Percentiles rank a stretch among this genome's conserved stretches.
Evolutionary conservation across 257 asterid species (phyloP).

Genomic region (Forsythia suspensa): DNA sequence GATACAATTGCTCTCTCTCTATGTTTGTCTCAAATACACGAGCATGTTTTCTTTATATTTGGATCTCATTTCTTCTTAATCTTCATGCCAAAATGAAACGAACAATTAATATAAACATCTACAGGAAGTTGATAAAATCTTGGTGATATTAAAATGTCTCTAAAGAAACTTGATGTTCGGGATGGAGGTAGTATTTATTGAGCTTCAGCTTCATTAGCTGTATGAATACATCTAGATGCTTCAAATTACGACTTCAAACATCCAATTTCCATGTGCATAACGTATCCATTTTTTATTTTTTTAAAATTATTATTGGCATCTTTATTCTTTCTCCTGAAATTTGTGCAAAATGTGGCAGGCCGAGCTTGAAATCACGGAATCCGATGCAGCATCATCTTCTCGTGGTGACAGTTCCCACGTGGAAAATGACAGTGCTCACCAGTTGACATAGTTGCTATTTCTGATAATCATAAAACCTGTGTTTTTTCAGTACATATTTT

Average conservation of each 20-base stretch:
- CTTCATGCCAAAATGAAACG: not conserved
- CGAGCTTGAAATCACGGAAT: slow-evolving; percentile 43
- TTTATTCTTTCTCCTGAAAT: not conserved
- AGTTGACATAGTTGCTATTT: slow-evolving; percentile 24
- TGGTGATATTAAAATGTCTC: not conserved
- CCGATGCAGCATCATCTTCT: slow-evolving; percentile 36
- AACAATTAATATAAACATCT: not conserved
- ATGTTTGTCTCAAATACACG: not conserved
- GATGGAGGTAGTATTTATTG: not conserved
- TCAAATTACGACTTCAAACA: not conserved
- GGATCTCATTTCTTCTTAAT: not conserved
- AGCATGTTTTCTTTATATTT: not conserved
- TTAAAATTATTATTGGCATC: not conserved
- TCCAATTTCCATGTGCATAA: not conserved
- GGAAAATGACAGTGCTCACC: slow-evolving; percentile 46
- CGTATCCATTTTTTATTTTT: not conserved
- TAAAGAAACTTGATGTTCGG: not conserved
- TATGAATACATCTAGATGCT: not conserved
- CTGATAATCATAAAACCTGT: not conserved
- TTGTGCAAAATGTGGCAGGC: slow-evolving; percentile 48
- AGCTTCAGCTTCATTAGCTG: not conserved
- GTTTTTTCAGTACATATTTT: not conserved
- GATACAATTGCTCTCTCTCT: not conserved
- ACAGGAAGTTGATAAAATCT: not conserved
- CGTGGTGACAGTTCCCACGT: slow-evolving; percentile 14